These are phyloP conservation scores for Grigorovia transvaalensis DNA, from an alignment of 805 yeast species.

Conservation along the genomic window DNA sequence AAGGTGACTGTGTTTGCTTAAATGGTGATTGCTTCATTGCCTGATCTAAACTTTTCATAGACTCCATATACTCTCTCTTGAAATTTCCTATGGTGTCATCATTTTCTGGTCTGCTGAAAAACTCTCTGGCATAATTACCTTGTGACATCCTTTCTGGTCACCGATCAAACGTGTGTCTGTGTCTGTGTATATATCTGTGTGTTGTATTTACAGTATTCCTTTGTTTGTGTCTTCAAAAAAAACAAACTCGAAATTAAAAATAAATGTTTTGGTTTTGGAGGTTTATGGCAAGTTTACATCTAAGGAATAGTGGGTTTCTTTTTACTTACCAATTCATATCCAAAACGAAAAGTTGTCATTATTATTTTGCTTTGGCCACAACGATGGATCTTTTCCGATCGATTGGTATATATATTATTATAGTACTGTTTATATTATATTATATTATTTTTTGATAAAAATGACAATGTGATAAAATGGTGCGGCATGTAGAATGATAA, in stretches of 20 bases:
- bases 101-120: constrained; percentile 17
- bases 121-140: constrained; percentile 7
- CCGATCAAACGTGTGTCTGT: background rate
- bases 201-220: background rate
- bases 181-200: background rate
- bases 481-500: background rate
- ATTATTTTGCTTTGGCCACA: no score
- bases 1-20: background rate
- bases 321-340: no score
- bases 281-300: no score
- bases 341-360: no score
- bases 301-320: no score
- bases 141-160: background rate
- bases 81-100: constrained; percentile 26
- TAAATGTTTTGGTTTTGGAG: no score
- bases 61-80: constrained; percentile 21
- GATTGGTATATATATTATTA: no score
- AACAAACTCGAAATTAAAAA: no score
- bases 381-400: no score
- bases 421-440: background rate
- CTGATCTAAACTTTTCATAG: constrained; percentile 15
- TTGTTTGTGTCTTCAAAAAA: background rate
- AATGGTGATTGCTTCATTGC: background rate
- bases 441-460: background rate
- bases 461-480: background rate